Evolutionary conservation across 495 filamentous ascomycete genomes (phyloP).

Genomic region (Cenococcum geophilum): DNA sequence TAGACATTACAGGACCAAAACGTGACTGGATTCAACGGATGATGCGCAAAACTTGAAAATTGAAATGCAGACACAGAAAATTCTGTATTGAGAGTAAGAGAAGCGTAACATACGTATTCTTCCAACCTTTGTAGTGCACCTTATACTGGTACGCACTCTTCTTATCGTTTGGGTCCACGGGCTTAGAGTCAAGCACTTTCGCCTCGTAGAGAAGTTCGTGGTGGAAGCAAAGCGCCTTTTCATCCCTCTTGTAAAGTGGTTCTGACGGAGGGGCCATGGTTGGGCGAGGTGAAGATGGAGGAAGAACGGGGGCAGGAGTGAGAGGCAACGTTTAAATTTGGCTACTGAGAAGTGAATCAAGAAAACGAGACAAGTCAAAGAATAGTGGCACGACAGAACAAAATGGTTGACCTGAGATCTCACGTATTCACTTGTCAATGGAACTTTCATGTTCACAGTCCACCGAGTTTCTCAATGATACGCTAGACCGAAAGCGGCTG

Average conservation of each 20-base stretch:
- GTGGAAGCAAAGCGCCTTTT: conserved; percentile 94
- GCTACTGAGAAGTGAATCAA: background rate
- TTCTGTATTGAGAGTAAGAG: background rate
- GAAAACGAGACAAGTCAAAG: too few relatives aligned
- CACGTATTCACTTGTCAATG: too few relatives aligned
- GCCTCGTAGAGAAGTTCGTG: conserved; percentile 95
- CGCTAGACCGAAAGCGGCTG: too few relatives aligned
- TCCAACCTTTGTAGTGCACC: conserved; percentile 99
- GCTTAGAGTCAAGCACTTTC: conserved; percentile 74
- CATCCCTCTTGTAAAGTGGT: conserved; percentile 73
- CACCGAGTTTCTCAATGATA: too few relatives aligned
- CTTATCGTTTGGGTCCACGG: conserved; percentile 59
- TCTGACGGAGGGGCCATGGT: conserved; percentile 56
- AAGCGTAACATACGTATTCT: conserved; percentile 68
- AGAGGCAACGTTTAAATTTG: background rate
- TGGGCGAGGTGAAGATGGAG: background rate
- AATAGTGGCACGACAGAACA: too few relatives aligned
- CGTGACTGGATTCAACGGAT: background rate
- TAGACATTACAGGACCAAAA: too few relatives aligned
- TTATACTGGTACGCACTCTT: conserved; percentile 75
- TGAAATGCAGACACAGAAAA: too few relatives aligned
- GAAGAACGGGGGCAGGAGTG: background rate
- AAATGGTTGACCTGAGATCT: too few relatives aligned
- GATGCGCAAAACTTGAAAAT: too few relatives aligned
- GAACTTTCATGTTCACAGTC: too few relatives aligned